phyloP scores from a whole-genome alignment of 148 eudicot species.

The Gaultheria prostrata region DNA sequence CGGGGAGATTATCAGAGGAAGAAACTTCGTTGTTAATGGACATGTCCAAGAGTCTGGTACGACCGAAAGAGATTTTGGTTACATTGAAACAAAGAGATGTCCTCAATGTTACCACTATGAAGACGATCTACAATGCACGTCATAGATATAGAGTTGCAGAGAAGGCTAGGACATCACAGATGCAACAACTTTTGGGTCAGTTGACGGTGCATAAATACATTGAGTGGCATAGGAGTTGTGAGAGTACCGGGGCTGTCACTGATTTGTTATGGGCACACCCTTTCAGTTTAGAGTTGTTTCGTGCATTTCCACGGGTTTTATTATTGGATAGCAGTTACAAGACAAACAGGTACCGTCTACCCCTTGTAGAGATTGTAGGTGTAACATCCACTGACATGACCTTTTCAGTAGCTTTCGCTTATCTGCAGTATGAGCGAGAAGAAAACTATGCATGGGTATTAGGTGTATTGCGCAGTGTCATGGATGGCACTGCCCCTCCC shows the following conservation, averaged over 20 bases:
- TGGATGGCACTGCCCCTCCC: neutral
- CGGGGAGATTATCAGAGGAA: neutral
- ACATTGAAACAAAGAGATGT: neutral
- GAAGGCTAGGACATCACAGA: neutral
- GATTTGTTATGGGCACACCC: neutral
- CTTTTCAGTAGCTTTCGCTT: neutral
- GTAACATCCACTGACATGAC: neutral
- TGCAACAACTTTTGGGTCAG: neutral
- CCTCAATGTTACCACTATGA: neutral
- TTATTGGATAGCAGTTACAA: neutral
- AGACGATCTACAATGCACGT: neutral
- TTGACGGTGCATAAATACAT: neutral
- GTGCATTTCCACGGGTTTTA: neutral
- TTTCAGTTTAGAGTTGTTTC: neutral
- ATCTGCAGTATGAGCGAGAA: neutral
- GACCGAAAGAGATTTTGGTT: neutral
- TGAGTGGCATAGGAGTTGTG: neutral
- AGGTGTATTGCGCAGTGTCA: neutral
- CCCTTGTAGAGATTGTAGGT: neutral
- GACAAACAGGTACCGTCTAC: neutral
- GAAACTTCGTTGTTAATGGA: neutral
- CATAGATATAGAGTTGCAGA: neutral
- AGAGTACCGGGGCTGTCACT: neutral
- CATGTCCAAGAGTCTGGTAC: neutral
- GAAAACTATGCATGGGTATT: neutral